Evolutionary conservation across 2,329 filamentous ascomycete genomes (phyloP).

Genomic region (Blastomyces percursus): DNA sequence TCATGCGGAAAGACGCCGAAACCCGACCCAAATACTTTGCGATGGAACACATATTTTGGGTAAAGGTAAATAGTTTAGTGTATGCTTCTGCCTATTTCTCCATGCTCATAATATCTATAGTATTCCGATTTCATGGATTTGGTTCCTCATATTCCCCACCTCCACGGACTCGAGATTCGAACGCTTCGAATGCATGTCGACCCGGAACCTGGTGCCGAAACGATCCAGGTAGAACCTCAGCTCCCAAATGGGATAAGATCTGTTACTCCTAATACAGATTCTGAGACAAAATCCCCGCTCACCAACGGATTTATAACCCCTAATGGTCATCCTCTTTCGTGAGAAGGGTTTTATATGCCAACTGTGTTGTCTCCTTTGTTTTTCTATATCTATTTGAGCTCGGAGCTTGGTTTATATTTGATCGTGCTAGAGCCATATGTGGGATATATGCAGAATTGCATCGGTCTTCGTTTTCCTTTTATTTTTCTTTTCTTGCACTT

Average conservation of each 20-base stretch:
- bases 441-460: neutral
- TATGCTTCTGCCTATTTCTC: neutral
- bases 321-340: conserved; percentile 1
- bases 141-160: conserved; percentile 38
- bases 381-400: neutral
- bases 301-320: conserved; percentile 17
- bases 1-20: conserved; percentile 33
- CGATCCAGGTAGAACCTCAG: conserved; percentile 21
- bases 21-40: conserved; percentile 38
- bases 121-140: conserved; percentile 42
- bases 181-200: conserved; percentile 34
- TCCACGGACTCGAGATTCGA: conserved; percentile 32
- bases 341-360: neutral
- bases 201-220: conserved; percentile 22
- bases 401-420: conserved; percentile 2
- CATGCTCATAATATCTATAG: conserved; percentile 21
- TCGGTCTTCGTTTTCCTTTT: neutral
- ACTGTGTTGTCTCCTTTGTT: conserved; percentile 3
- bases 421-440: conserved; percentile 5
- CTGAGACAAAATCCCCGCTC: conserved; percentile 16
- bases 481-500: neutral
- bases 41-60: conserved; percentile 43
- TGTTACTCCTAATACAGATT: conserved; percentile 15
- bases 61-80: conserved; percentile 30
- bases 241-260: conserved; percentile 18